A percentile compares a stretch with the other conserved stretches of the same genome.
Conservation (phyloP, 192 early-diverging fungal species). For the Gamsiella multidivaricata region DNA sequence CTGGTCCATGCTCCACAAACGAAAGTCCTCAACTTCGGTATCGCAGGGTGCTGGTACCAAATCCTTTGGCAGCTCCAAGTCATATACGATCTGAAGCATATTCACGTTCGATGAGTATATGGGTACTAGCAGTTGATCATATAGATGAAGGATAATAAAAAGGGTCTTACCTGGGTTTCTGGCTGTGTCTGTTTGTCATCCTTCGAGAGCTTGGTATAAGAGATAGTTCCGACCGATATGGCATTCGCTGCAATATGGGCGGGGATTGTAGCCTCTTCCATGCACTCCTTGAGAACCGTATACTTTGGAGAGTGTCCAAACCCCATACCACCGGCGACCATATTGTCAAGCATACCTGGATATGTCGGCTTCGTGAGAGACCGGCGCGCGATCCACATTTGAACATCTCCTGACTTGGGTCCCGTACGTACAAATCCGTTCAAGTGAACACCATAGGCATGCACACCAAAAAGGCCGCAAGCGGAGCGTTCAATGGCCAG, state of each 20-base stretch:
- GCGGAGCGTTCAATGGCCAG: conserved; percentile 85
- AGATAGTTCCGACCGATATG: conserved; percentile 67
- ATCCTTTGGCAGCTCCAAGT: conserved; percentile 76
- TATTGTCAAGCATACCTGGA: conserved; percentile 85
- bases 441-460: conserved; percentile 90
- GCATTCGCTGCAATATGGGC: conserved; percentile 64
- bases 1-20: conserved; percentile 75
- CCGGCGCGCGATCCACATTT: conserved; percentile 92
- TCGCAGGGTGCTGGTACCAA: conserved; percentile 78
- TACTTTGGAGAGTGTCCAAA: conserved; percentile 66
- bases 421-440: conserved; percentile 75
- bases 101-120: not conserved
- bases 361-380: conserved; percentile 85
- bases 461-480: conserved; percentile 81
- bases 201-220: conserved; percentile 73
- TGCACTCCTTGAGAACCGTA: conserved; percentile 86
- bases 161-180: conserved; percentile 75
- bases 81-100: conserved; percentile 78
- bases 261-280: conserved; percentile 88
- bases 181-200: conserved; percentile 72
- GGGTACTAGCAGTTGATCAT: not conserved
- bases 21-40: conserved; percentile 87
- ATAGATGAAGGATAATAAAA: not conserved
- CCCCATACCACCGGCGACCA: conserved; percentile 84
- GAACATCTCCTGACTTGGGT: conserved; percentile 50